Base-by-base conservation (phyloP, 208 protist genomes). In the Trypanosoma cruzi region DNA sequence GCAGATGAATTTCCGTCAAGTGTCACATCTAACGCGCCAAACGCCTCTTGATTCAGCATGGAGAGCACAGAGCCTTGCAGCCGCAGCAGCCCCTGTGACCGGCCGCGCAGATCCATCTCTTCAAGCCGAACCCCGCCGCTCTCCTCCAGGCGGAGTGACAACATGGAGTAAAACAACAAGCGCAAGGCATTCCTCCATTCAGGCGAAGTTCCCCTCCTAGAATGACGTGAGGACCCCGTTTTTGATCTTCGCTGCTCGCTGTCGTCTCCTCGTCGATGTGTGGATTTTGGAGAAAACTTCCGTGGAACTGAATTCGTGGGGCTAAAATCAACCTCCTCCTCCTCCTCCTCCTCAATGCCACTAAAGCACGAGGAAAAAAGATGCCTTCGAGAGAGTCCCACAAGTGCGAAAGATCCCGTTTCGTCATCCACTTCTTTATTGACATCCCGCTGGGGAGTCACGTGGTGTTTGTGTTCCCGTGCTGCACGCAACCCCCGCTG, bases 1-100 rank as follows among this genome's bases (percentile, higher is more conserved):
- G 74, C 81, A 48, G 76, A 78, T 57, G 78, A 82, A 58, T 94
- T 94, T 16, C 86, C 89, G 61, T 94, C 89, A 75, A 94, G 72
- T 18, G 71, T 60, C n/a, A 94, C 75, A 64, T 92, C 83, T 56
- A 93, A 71, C 5, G 70, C 63, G 13, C 71, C 72, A 61, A 82
- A 93, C 1, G 77, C 75, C 8, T 68, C 37, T 16, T 50, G 49
- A 52, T 44, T 54, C 14, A 86, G 29, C 13, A 28, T 31, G 24
- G 69, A 53, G 0, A 85, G 63, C 31, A 73, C 61, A 22, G 58
- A 59, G 0, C 71, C 71, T 34, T 65, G 63, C n/a, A 71, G 24
- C n/a, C 32, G 42, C 34, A 71, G 14, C 31, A 60, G 29, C 1
- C 34, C 32, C 29, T 55, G 36, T 24, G 42, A 31, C n/a, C 40